Conservation (phyloP, 768 basidiomycete species). For the Suillus bovinus region DNA sequence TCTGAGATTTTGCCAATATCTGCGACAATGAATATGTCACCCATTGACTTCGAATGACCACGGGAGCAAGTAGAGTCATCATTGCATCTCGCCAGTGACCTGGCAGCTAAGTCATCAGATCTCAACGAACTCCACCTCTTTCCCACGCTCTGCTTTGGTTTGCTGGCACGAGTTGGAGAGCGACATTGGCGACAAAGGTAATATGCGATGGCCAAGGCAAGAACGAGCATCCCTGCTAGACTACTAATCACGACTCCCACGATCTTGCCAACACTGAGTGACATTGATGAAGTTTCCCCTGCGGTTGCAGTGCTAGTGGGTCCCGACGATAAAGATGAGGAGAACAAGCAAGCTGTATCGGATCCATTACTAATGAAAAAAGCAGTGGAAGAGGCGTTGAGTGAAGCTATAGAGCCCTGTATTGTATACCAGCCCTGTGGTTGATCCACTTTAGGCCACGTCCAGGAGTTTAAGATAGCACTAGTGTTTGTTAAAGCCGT, state of each 20-base stretch:
- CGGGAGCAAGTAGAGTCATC: slow-evolving; percentile 17
- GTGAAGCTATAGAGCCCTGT: slow-evolving; percentile 18
- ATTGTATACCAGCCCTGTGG: slow-evolving; percentile 50
- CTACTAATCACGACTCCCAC: slow-evolving; percentile 55
- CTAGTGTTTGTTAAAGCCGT: slow-evolving; percentile 28
- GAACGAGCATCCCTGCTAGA: slow-evolving; percentile 35
- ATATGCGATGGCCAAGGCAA: slow-evolving; percentile 36
- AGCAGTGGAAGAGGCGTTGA: slow-evolving; percentile 21
- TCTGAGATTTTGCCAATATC: slow-evolving; percentile 18
- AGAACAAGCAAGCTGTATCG: slow-evolving; percentile 34
- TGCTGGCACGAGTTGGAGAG: slow-evolving; percentile 28
- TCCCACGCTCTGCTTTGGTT: slow-evolving; percentile 13
- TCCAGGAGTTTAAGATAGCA: slow-evolving; percentile 30
- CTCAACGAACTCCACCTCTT: slow-evolving; percentile 29
- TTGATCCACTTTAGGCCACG: slow-evolving; percentile 49
- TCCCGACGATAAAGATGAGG: slow-evolving; percentile 9
- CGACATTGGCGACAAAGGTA: slow-evolving; percentile 21
- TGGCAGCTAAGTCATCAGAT: slow-evolving; percentile 22
- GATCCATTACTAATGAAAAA: slow-evolving; percentile 42
- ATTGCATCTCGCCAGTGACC: slow-evolving; percentile 2
- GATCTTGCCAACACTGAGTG: slow-evolving; percentile 40
- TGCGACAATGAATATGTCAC: slow-evolving; percentile 13
- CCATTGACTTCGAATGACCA: slow-evolving; percentile 25
- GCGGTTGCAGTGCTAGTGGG: slow-evolving; percentile 11
- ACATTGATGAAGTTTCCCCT: slow-evolving; percentile 11